Evolutionary conservation across 2,329 filamentous ascomycete genomes (phyloP), one percentile per base, ranked within the genome.

Genomic region (Graphilbum fragrans): DNA sequence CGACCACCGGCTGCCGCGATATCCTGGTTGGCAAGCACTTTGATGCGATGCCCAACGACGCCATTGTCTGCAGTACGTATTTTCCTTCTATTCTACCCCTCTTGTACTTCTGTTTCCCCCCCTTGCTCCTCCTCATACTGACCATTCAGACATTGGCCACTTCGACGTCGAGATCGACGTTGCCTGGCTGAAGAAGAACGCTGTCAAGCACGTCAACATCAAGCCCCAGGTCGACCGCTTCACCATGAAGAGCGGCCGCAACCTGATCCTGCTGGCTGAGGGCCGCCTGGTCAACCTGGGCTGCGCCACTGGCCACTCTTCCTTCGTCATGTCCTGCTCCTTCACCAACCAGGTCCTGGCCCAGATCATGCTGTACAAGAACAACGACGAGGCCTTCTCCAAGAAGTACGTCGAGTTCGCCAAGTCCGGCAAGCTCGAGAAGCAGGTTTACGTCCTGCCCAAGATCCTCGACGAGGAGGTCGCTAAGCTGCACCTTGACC

Each of bases 261-360:
- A 96, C 78, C 88, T 98, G 76, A 94, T 98, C 69, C 87, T 98
- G 58, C 80, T 98, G 51, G 92, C 92, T 50, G 92, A 96, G 75
- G 92, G 92, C 56, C 90, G 92, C 74, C 84, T 98, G 52, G 92
- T 98, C 72, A 98, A 98, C 82, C 77, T 98, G 56, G 92, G 92
- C 67, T 98, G 92, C 69, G 92, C 92, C 62, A 98, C 92, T 51
- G 92, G 92, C 55, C 92, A 98, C 83, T 94, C 88, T 54, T 96
- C 90, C 41, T 98, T 98, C 69, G 92, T 98, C 75, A 96, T 98
- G 92, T 95, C 88, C 57, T 98, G 92, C 83, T 96, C 90, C 51
- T 98, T 98, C 83, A 94, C 88, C 78, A 98, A 98, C 83, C 92
- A 98, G 78, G 92, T 96, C 58, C 86, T 98, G 64, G 92, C 92